Evolutionary conservation across 139 green algal genomes (phyloP), one percentile per base, ranked within the genome.

Genomic region (Pseudopediastrum boryanum): DNA sequence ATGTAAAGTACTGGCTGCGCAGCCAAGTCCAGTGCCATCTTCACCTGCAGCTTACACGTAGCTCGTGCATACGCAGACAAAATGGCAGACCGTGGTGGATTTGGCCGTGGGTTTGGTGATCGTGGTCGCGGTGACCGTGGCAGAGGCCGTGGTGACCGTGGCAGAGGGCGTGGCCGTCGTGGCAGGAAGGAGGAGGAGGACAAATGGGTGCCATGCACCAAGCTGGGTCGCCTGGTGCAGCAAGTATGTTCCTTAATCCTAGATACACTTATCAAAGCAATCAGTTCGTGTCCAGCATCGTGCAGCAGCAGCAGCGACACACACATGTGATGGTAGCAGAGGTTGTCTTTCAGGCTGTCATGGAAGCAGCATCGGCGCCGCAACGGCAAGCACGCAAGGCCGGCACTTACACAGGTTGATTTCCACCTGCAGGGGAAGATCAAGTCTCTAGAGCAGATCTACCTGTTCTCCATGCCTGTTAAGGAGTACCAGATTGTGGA

Each of bases 371-470:
- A 35, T 64, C 21, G 9, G n/a, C n/a, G n/a, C n/a, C n/a, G n/a
- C n/a, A n/a, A n/a, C n/a, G n/a, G n/a, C n/a, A n/a, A n/a, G n/a
- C n/a, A n/a, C n/a, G n/a, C n/a, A n/a, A n/a, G n/a, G n/a, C n/a
- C n/a, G n/a, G n/a, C n/a, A n/a, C n/a, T n/a, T n/a, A n/a, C n/a
- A n/a, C n/a, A n/a, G n/a, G n/a, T n/a, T n/a, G n/a, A n/a, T n/a
- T 42, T 31, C 58, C 21, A 35, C 39, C 23, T 74, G 51, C 91
- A 98, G 92, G 95, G 96, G 77, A 98, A 98, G 90, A 99, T 99
- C 83, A 98, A 98, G 92, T 94, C 80, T 50, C 85, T 99, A 82
- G 96, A 99, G 91, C 92, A 99, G 85, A 98, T 99, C 80, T 99
- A 98, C 92, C 92, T 99, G 42, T 98, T 98, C 91, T 99, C 97